Base-by-base conservation (phyloP, 2,329 filamentous ascomycete species). In the Cladosporium halotolerans region DNA sequence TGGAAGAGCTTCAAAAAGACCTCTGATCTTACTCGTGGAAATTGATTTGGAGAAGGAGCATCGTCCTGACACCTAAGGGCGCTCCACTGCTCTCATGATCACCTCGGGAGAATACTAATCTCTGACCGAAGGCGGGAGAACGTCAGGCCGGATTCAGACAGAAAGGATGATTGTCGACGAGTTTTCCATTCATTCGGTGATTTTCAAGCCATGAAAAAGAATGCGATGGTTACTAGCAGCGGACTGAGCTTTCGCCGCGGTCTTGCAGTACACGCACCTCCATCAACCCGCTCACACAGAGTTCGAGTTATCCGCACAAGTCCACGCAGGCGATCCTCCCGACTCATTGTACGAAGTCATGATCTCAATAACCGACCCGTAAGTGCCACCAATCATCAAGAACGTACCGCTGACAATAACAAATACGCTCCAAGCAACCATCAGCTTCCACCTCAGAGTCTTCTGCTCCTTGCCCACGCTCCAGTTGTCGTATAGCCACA, bases 321-420 rank as follows among this genome's bases (percentile, higher is more conserved):
- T 57, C 58, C 60, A 62, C 11, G 57, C 58, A 8, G 52, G 38
- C 7, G 58, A 59, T 31, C 58, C 52, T 23, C 57, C 54, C 32
- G 54, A 48, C 9, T 43, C 40, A 9, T 44, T 38, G 14, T 51
- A 51, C 4, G 54, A 53, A 40, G 70, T 63, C 19, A 72, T 67
- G 31, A 75, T 73, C 3, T 62, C 66, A 6, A 73, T 60, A 9
- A 76, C 61, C 0, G 72, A 72, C 1, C 72, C 73, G 47, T 76
- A 51, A 0, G 73, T 76, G 1, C 74, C 74, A 3, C 66, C 70
- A 43, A 76, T 60, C 65, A 71, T 76, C 8, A 76, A 57, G 55
- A 76, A 77, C 0, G 59, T 66, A 4, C 73, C 73, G 14, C 79
- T 76, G 46, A 78, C 59, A 45, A 79, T 66, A 0, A 76, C 77